Percentiles rank a stretch among this genome's conserved stretches.
These are phyloP conservation scores for Pseudocercospora fuligena DNA, from an alignment of 2,329 filamentous ascomycete species.

Conservation along the genomic window DNA sequence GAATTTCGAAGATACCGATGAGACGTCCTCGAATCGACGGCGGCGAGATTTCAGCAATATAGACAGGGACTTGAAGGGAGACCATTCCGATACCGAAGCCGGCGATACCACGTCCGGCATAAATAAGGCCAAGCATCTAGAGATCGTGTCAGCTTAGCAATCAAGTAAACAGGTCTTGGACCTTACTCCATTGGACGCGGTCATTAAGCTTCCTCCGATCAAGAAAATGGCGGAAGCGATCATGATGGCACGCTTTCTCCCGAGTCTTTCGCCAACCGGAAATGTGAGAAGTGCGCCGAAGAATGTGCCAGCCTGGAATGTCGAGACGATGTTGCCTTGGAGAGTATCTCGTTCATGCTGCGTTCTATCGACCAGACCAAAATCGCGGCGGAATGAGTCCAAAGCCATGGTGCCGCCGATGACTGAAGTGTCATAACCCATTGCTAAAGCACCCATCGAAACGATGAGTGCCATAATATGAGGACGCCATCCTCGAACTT, in stretches of 20 bases:
- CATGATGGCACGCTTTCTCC: conserved; percentile 56
- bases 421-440: conserved; percentile 40
- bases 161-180: neutral
- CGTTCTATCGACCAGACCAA: conserved; percentile 39
- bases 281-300: conserved; percentile 49
- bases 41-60: conserved; percentile 54
- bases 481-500: conserved; percentile 72
- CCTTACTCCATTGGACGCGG: neutral
- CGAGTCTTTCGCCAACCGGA: conserved; percentile 55
- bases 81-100: conserved; percentile 47
- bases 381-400: conserved; percentile 45
- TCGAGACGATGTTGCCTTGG: conserved; percentile 47
- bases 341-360: conserved; percentile 48
- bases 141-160: conserved; percentile 1
- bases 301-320: conserved; percentile 46
- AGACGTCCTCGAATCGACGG: conserved; percentile 68
- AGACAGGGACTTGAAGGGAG: conserved; percentile 45
- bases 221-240: conserved; percentile 52
- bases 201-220: conserved; percentile 47
- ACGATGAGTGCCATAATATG: conserved; percentile 66
- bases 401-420: conserved; percentile 49
- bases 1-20: conserved; percentile 70
- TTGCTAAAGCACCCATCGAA: conserved; percentile 46
- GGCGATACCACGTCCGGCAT: conserved; percentile 44
- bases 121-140: conserved; percentile 44